Base-by-base conservation (phyloP, 495 filamentous ascomycete genomes). In the Lichenothelia convexa region DNA sequence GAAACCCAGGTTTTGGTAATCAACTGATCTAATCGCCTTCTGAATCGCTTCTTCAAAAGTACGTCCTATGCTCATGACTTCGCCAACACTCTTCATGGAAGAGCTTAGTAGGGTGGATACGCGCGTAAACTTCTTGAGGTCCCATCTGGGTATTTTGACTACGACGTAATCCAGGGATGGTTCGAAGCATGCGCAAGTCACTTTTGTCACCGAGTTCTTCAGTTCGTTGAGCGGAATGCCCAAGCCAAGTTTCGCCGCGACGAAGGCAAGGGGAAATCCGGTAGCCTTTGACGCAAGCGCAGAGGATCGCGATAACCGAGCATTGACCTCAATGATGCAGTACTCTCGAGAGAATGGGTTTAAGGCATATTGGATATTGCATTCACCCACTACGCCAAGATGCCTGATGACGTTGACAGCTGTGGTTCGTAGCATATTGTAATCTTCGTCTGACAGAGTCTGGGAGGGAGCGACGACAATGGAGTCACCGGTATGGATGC, bases 11-110 rank as follows among this genome's bases (percentile, higher is more conserved):
- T 97, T 97, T 61, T 86, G 73, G 63, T 78, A 86, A 56, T 97
- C 89, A 38, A 95, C 82, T 17, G 83, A 75, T 21, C 89, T 73
- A 47, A 97, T 97, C 18, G 89, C 89, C 55, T 97, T 97, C 52
- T 97, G 89, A 23, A 97, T 93, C 11, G 89, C 89, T 59, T 97
- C 89, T 57, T 97, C 89, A 40, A 97, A 97, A 0, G 83, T 91
- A 43, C 89, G 65, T 39, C 89, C 89, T 49, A 97, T 94, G 48
- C 79, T 85, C 89, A 97, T 95, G 38, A 97, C 89, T 55, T 97
- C 89, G 48, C 89, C 89, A 30, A 97, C 85, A 66, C 83, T 92
- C 79, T 97, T 97, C 89, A 97, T 97, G 11, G 89, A 94, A 5
- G 89, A 95, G 22, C 80, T 83, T 5, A 97, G 75, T 58, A 85